A percentile compares a stretch with the other conserved stretches of the same genome.
Conservation (phyloP, 805 yeast species). For the Ogataea sp. region DNA sequence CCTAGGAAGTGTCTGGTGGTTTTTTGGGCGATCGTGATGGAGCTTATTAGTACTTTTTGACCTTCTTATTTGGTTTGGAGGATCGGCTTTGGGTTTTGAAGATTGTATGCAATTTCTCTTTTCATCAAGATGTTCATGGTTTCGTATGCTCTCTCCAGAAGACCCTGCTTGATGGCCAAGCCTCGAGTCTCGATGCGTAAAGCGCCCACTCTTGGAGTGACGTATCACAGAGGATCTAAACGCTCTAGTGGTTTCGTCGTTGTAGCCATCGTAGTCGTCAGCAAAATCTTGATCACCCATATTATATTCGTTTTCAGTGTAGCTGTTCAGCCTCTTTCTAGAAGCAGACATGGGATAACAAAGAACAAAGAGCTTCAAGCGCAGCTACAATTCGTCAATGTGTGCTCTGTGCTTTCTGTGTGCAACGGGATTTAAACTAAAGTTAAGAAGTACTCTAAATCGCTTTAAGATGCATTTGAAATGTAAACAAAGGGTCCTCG, state of each 20-base stretch:
- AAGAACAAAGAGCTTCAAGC: too few species aligned
- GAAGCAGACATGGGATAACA: not conserved
- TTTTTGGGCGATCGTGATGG: not conserved
- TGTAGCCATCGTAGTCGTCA: not conserved
- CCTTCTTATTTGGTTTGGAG: not conserved
- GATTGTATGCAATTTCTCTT: too few species aligned
- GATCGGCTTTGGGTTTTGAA: not conserved
- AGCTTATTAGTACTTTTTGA: not conserved
- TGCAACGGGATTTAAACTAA: too few species aligned
- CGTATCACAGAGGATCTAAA: not conserved
- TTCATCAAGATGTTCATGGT: not conserved
- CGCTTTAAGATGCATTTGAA: too few species aligned
- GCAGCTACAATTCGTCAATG: too few species aligned
- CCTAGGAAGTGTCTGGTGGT: not conserved
- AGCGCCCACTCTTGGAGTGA: not conserved
- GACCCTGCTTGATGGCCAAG: too few species aligned
- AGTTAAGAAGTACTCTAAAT: too few species aligned
- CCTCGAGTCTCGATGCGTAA: not conserved
- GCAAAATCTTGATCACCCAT: not conserved
- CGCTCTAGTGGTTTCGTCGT: not conserved
- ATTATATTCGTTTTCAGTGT: not conserved
- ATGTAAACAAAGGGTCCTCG: too few species aligned
- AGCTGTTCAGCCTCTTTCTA: not conserved
- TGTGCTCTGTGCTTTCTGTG: too few species aligned
- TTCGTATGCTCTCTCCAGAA: too few species aligned